phyloP scores from a whole-genome alignment of 441 rosid species.

The Oxalis stricta region DNA sequence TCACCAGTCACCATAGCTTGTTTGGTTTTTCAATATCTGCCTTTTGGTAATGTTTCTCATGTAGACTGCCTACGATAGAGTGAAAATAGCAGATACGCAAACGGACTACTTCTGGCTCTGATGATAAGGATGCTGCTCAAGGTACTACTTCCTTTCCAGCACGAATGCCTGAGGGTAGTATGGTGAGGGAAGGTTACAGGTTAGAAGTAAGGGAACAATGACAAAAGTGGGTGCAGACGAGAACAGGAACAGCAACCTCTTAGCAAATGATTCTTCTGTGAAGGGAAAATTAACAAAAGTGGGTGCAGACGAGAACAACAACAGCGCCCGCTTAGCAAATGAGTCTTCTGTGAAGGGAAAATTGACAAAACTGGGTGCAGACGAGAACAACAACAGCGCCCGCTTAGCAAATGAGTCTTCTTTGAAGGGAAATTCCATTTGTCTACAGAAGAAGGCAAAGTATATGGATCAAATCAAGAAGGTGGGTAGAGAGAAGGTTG shows the following conservation, averaged over 20 bases:
- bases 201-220: conserved; percentile 7
- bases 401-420: conserved; percentile 7
- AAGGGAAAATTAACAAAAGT: conserved; percentile 10
- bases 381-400: conserved; percentile 7
- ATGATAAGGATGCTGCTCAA: background rate
- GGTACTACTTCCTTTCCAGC: background rate
- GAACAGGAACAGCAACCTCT: conserved; percentile 7
- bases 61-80: conserved; percentile 9
- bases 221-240: conserved; percentile 4
- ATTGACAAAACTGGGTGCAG: conserved; percentile 5
- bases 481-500: conserved; percentile 15
- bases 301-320: conserved; percentile 5
- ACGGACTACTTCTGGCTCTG: conserved; percentile 7
- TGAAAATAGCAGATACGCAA: background rate
- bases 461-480: conserved; percentile 10
- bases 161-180: conserved; percentile 2
- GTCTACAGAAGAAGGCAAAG: conserved; percentile 9
- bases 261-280: conserved; percentile 8
- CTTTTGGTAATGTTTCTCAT: background rate
- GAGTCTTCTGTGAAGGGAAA: conserved; percentile 10
- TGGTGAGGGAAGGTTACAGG: conserved; percentile 7
- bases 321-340: conserved; percentile 4
- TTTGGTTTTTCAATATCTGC: background rate
- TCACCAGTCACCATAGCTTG: conserved; percentile 4
- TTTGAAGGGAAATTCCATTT: conserved; percentile 10